Evolutionary conservation across 1,139 yeast genomes (phyloP).

Genomic region (Sugiyamaella neomexicana): DNA sequence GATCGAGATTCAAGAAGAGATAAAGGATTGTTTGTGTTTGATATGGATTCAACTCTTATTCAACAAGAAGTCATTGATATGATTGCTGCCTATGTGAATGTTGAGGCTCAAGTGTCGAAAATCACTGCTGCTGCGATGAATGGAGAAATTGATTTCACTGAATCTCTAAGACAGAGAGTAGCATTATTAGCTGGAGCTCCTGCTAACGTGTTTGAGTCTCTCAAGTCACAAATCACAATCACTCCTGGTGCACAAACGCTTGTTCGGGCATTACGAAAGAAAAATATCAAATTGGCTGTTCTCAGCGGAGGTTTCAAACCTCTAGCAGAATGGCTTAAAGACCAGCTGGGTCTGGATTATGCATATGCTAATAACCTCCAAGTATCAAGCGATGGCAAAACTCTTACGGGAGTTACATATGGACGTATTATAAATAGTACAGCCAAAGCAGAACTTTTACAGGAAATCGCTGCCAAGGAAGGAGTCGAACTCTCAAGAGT

Average conservation of each 20-base stretch:
- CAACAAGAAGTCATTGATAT: constrained; percentile 95
- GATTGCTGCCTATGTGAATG: constrained; percentile 85
- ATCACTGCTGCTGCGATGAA: constrained; percentile 97
- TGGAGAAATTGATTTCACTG: constrained; percentile 89
- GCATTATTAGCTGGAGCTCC: constrained; percentile 76
- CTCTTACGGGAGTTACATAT: constrained; percentile 53
- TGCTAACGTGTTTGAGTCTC: constrained; percentile 74
- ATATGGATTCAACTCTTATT: constrained; percentile 96
- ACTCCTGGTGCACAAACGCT: constrained; percentile 84
- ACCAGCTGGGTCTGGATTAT: constrained; percentile 70
- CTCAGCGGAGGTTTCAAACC: constrained; percentile 95
- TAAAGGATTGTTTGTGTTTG: constrained; percentile 79
- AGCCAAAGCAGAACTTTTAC: constrained; percentile 72
- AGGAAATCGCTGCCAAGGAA: constrained; percentile 65
- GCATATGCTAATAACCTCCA: constrained; percentile 81
- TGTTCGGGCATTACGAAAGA: constrained; percentile 57
- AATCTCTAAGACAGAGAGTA: constrained; percentile 76
- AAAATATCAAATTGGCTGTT: constrained; percentile 76
- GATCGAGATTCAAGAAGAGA: constrained; percentile 34
- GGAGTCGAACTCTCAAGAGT: constrained; percentile 52
- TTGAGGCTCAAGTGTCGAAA: constrained; percentile 69
- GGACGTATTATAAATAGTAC: constrained; percentile 88
- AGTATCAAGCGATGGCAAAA: constrained; percentile 46
- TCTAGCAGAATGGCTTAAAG: constrained; percentile 73
- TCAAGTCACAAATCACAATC: constrained; percentile 64